Conservation (phyloP, 192 early-diverging fungal species). For the Rhizophagus prolifer region DNA sequence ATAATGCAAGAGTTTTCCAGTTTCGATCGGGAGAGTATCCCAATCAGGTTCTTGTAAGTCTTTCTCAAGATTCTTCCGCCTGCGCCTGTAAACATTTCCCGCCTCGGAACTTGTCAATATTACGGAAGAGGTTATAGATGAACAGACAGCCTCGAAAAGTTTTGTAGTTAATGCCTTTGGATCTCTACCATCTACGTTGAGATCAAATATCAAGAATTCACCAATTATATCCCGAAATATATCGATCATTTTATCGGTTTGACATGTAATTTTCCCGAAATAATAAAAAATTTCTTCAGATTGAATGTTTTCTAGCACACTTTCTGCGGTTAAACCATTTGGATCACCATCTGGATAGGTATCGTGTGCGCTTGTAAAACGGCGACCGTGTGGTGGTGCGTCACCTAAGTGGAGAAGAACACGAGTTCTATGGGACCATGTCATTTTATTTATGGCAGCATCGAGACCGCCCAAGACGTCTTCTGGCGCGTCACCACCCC, state of each 20-base stretch:
- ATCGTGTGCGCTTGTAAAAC: not conserved
- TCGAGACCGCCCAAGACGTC: conserved; percentile 26
- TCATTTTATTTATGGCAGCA: not conserved
- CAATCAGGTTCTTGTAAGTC: no score
- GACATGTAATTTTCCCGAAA: conserved; percentile 6
- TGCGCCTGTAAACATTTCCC: no score
- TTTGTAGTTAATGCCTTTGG: not conserved
- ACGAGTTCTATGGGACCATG: not conserved
- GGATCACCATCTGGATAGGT: conserved; percentile 25
- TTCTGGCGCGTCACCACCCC: conserved; percentile 25
- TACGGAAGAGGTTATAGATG: not conserved
- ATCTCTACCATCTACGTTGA: not conserved
- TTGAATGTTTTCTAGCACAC: not conserved
- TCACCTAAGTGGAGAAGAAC: conserved; percentile 22
- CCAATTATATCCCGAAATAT: no score
- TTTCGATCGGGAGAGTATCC: no score
- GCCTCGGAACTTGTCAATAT: not conserved
- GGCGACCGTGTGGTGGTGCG: conserved; percentile 15
- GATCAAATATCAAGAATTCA: not conserved
- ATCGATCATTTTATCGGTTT: conserved; percentile 5
- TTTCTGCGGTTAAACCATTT: conserved; percentile 23
- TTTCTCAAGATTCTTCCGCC: no score
- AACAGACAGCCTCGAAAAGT: conserved; percentile 9
- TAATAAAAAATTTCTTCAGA: no score
- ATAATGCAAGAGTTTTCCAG: no score